Evolutionary conservation across 805 yeast species (phyloP).

Genomic region (Candida tallmaniae): DNA sequence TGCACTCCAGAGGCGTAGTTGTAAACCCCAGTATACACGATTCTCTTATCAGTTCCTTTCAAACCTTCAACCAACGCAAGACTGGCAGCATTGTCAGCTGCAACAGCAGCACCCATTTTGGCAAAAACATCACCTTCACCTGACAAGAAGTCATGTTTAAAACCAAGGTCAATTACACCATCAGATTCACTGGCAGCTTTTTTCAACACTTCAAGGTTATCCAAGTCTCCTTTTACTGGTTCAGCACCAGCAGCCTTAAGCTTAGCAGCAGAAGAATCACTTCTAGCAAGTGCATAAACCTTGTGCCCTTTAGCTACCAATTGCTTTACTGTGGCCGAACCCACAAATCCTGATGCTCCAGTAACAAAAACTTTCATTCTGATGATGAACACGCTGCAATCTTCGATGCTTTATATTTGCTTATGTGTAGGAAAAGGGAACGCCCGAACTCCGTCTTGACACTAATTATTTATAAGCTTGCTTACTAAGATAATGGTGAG

Average conservation of each 20-base stretch:
- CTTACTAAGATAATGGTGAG: too few relatives aligned
- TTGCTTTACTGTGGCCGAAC: constrained; percentile 17
- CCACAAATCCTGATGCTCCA: constrained; percentile 34
- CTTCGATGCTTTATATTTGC: too few relatives aligned
- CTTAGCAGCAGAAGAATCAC: constrained; percentile 21
- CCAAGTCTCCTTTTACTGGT: constrained; percentile 24
- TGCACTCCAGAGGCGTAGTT: not conserved
- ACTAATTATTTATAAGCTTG: too few relatives aligned
- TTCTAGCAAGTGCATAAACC: constrained; percentile 28
- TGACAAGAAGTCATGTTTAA: constrained; percentile 24
- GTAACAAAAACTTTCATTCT: constrained; percentile 30
- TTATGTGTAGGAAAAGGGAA: too few relatives aligned
- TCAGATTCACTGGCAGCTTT: constrained; percentile 25
- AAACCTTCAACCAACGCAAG: constrained; percentile 22
- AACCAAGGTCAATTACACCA: constrained; percentile 36
- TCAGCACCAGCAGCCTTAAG: constrained; percentile 15
- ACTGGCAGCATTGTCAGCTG: constrained; percentile 22
- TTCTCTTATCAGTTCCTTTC: constrained; percentile 22
- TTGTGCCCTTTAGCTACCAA: constrained; percentile 19
- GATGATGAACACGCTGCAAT: too few relatives aligned
- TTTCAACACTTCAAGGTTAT: constrained; percentile 20
- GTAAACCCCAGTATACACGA: constrained; percentile 12
- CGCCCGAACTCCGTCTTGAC: too few relatives aligned
- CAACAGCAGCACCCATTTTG: constrained; percentile 16
- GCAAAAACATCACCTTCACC: constrained; percentile 13